Evolutionary conservation across 2,329 filamentous ascomycete species (phyloP).

Genomic region (Ceratocystis lukuohia): DNA sequence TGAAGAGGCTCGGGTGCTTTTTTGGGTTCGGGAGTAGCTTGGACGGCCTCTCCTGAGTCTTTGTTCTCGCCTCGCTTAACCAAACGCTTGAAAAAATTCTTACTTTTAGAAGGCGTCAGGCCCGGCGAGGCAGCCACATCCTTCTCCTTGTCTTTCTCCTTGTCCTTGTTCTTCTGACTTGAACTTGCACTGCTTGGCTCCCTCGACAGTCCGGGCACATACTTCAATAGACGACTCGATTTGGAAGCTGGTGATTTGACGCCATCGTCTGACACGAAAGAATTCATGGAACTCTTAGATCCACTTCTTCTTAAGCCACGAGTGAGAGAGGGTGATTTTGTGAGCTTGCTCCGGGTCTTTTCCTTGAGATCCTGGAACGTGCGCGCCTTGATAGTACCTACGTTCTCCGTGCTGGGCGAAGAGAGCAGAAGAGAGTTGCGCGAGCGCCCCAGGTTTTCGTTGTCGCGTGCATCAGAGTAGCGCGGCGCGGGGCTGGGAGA

Average conservation of each 20-base stretch:
- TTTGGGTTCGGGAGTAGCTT: background rate
- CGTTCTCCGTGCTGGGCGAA: conserved; percentile 12
- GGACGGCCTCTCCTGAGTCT: background rate
- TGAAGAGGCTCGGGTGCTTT: conserved; percentile 3
- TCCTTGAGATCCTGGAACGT: conserved; percentile 11
- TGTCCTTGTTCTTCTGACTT: conserved; percentile 6
- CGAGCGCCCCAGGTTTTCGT: background rate
- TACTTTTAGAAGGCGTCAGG: conserved; percentile 12
- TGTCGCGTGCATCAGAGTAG: conserved; percentile 6
- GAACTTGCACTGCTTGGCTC: conserved; percentile 15
- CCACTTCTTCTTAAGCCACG: conserved; percentile 17
- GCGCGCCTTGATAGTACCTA: background rate
- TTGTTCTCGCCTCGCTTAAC: conserved; percentile 13
- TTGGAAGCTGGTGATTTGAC: conserved; percentile 13
- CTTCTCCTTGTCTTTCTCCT: conserved; percentile 14
- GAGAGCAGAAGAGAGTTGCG: background rate
- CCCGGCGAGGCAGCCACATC: background rate
- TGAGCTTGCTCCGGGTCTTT: conserved; percentile 14
- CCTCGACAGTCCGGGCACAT: conserved; percentile 16
- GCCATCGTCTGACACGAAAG: conserved; percentile 16
- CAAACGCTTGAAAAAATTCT: conserved; percentile 16
- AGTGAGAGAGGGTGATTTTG: conserved; percentile 15
- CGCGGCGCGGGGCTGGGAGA: conserved; percentile 5
- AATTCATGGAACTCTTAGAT: conserved; percentile 18
- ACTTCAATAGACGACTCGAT: conserved; percentile 15